Percentiles rank a stretch among this genome's conserved stretches.
Conservation (phyloP, 805 yeast genomes). For the Naumovozyma dairenensis region DNA sequence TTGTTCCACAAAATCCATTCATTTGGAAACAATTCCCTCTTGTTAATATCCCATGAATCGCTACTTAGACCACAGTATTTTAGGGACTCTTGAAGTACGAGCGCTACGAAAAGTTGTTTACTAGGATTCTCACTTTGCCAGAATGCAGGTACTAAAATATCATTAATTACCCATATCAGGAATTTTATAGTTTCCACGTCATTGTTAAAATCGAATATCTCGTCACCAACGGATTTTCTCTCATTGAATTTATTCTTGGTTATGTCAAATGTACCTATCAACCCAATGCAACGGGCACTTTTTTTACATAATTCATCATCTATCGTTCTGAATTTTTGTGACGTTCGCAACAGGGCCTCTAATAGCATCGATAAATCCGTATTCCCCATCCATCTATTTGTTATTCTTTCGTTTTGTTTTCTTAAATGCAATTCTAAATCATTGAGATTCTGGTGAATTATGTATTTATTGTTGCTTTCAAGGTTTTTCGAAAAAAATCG, state of each 20-base stretch:
- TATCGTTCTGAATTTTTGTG: slow-evolving; percentile 43
- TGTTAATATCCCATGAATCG: slow-evolving; percentile 24
- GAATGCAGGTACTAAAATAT: slow-evolving; percentile 69
- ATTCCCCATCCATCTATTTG: slow-evolving; percentile 8
- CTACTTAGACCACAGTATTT: slow-evolving; percentile 46
- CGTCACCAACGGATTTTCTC: slow-evolving; percentile 28
- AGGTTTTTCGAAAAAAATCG: slow-evolving; percentile 22
- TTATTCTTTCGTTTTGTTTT: slow-evolving; percentile 34
- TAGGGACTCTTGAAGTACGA: slow-evolving; percentile 79
- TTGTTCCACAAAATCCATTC: slow-evolving; percentile 44
- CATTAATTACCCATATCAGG: slow-evolving; percentile 53
- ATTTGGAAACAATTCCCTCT: slow-evolving; percentile 18
- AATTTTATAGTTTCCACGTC: slow-evolving; percentile 55
- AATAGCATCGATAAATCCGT: slow-evolving; percentile 37
- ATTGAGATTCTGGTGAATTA: slow-evolving; percentile 59
- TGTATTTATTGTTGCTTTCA: slow-evolving; percentile 35
- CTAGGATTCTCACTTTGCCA: slow-evolving; percentile 86
- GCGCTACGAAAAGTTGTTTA: slow-evolving; percentile 73
- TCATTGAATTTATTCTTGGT: slow-evolving; percentile 33
- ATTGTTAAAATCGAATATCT: slow-evolving; percentile 55
- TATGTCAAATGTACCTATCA: slow-evolving; percentile 68
- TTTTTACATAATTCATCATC: slow-evolving; percentile 42
- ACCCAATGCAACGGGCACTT: slow-evolving; percentile 62
- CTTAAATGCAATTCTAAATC: slow-evolving; percentile 50
- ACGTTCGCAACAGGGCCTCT: slow-evolving; percentile 44